Conservation (phyloP, 306 rosid genomes). For the Cercis canadensis region DNA sequence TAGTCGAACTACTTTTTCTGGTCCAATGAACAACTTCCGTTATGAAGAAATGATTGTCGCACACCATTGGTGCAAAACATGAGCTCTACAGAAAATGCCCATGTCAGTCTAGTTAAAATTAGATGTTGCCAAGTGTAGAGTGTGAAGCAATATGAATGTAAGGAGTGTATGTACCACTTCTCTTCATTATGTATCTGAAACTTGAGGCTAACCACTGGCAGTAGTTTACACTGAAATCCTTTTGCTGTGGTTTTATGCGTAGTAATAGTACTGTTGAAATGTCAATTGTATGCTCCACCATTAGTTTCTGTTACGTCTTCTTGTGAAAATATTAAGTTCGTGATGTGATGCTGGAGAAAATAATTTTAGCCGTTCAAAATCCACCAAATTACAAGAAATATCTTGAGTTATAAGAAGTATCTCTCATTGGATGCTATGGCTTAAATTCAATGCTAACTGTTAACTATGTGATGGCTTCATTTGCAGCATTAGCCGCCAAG, state of each 20-base stretch:
- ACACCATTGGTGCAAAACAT: too few species aligned
- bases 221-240: background rate
- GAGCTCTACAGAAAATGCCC: too few species aligned
- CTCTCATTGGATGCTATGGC: background rate
- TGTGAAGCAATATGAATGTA: too few species aligned
- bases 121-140: too few species aligned
- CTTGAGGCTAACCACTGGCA: background rate
- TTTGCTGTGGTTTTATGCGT: conserved; percentile 5
- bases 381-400: conserved; percentile 19
- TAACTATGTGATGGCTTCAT: conserved; percentile 29
- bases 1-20: too few species aligned
- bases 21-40: too few species aligned
- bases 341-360: background rate
- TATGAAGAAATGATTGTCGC: too few species aligned
- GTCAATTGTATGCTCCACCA: background rate
- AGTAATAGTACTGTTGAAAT: background rate
- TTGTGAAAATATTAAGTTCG: background rate
- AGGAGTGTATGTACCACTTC: too few species aligned
- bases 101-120: too few species aligned
- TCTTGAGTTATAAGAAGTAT: background rate
- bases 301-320: background rate
- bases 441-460: conserved; percentile 21
- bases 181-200: too few species aligned
- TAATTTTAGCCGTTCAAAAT: background rate
- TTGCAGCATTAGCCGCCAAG: conserved; percentile 87